Evolutionary conservation across 1,284 basidiomycete genomes (phyloP).

Genomic region (Trametes polyzona): DNA sequence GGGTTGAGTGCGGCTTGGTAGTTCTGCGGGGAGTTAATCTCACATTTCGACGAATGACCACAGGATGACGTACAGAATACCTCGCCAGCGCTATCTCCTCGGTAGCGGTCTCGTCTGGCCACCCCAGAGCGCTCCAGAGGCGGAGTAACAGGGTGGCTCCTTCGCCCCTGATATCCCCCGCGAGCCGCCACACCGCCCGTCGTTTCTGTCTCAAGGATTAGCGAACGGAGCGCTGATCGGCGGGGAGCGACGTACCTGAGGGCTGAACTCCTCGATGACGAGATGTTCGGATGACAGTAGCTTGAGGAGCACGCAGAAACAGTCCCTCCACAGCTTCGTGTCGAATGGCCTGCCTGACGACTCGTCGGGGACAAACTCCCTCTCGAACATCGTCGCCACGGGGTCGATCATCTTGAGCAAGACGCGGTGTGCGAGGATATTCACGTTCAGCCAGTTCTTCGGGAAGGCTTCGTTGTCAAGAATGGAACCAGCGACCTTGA

Average conservation of each 20-base stretch:
- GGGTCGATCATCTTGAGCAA: slow-evolving; percentile 89
- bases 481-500: slow-evolving; percentile 84
- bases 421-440: slow-evolving; percentile 88
- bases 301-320: slow-evolving; percentile 83
- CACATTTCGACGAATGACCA: background rate
- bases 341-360: slow-evolving; percentile 74
- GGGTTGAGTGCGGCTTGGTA: slow-evolving; percentile 85
- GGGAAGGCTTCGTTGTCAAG: slow-evolving; percentile 91
- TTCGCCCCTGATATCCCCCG: slow-evolving; percentile 93
- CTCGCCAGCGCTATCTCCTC: slow-evolving; percentile 49
- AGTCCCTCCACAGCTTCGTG: slow-evolving; percentile 79
- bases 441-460: slow-evolving; percentile 90
- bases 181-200: slow-evolving; percentile 93
- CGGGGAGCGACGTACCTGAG: slow-evolving; percentile 62
- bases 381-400: slow-evolving; percentile 76
- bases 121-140: slow-evolving; percentile 89
- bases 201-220: slow-evolving; percentile 64
- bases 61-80: slow-evolving; percentile 60
- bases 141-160: slow-evolving; percentile 84
- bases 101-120: slow-evolving; percentile 58
- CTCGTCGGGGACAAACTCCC: slow-evolving; percentile 80
- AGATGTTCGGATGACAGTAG: slow-evolving; percentile 90
- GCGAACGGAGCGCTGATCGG: background rate
- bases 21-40: slow-evolving; percentile 48
- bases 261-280: slow-evolving; percentile 92